phyloP scores from a whole-genome alignment of 2,329 filamentous ascomycete species.

The Pseudopithomyces maydicus region DNA sequence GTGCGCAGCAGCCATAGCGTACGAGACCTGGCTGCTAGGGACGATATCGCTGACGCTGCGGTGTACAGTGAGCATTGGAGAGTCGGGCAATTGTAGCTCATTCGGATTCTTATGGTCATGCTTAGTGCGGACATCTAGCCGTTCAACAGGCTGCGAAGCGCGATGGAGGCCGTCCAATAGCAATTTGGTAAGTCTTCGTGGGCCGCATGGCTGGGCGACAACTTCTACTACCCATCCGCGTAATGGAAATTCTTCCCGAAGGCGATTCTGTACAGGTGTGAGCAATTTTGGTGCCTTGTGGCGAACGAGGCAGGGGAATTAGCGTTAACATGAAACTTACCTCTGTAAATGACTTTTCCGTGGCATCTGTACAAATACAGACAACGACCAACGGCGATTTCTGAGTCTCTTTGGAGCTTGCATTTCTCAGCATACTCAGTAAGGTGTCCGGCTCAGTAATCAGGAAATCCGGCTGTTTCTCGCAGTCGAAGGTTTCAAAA shows the following conservation, averaged over 20 bases:
- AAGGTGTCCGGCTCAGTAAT: conserved; percentile 33
- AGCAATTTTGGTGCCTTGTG: not conserved
- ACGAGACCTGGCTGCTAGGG: not conserved
- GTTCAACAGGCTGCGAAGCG: conserved; percentile 18
- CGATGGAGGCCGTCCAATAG: conserved; percentile 30
- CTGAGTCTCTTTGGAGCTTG: conserved; percentile 17
- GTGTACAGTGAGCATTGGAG: conserved; percentile 16
- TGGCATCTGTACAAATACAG: conserved; percentile 34
- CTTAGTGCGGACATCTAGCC: conserved; percentile 18
- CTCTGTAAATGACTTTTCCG: conserved; percentile 32
- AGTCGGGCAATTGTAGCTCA: not conserved
- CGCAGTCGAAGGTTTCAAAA: conserved; percentile 13
- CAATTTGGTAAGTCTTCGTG: conserved; percentile 29
- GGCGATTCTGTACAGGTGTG: not conserved
- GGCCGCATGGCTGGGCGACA: conserved; percentile 35
- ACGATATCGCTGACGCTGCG: conserved; percentile 32
- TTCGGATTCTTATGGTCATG: conserved; percentile 15
- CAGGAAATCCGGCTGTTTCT: conserved; percentile 28
- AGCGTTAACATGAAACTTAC: conserved; percentile 12
- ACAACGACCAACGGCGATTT: conserved; percentile 27
- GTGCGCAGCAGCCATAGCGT: not conserved
- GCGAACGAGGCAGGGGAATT: not conserved
- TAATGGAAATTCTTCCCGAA: conserved; percentile 26
- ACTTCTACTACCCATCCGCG: conserved; percentile 33
- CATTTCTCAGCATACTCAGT: conserved; percentile 21